Evolutionary conservation across 345 rosid species (phyloP).

Genomic region (Gossypium ekmanianum): DNA sequence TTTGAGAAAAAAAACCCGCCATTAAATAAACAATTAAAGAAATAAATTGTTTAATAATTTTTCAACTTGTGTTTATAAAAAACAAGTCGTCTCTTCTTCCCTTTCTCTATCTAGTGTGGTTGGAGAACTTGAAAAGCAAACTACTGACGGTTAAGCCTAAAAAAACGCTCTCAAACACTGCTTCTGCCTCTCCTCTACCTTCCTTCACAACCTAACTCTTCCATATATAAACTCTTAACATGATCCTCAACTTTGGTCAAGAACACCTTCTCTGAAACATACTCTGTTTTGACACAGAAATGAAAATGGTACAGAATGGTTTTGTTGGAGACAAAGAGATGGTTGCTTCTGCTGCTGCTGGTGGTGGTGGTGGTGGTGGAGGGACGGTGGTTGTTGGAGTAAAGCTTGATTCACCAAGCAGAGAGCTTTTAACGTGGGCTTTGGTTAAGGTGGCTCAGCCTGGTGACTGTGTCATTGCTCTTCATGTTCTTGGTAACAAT

Average conservation of each 20-base stretch:
- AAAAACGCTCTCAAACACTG: neutral
- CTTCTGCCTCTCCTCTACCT: constrained; percentile 13
- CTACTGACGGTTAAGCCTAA: constrained; percentile 50
- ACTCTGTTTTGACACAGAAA: constrained; percentile 3
- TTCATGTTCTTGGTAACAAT: constrained; percentile 63
- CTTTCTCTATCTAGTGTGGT: constrained; percentile 32
- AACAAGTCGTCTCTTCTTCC: constrained; percentile 12
- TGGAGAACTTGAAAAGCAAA: constrained; percentile 55
- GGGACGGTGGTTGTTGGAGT: constrained; percentile 80
- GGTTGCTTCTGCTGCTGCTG: constrained; percentile 33
- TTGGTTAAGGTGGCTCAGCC: constrained; percentile 82
- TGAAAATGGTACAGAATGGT: constrained; percentile 40
- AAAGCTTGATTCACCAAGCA: constrained; percentile 66
- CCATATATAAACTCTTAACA: constrained; percentile 28
- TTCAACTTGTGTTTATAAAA: neutral
- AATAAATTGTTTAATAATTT: constrained; percentile 12
- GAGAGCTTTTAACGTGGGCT: constrained; percentile 88
- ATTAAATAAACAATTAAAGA: neutral
- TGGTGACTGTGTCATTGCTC: constrained; percentile 79
- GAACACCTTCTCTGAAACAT: constrained; percentile 1
- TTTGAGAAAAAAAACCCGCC: no score
- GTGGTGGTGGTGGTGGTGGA: constrained; percentile 50
- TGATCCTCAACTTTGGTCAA: constrained; percentile 26
- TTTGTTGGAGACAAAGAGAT: constrained; percentile 22
- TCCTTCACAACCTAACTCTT: neutral